A percentile compares a stretch with the other conserved stretches of the same genome.
These are phyloP conservation scores for Exobasidium cylindrosporum DNA, from an alignment of 1,284 basidiomycete genomes.

Conservation along the genomic window DNA sequence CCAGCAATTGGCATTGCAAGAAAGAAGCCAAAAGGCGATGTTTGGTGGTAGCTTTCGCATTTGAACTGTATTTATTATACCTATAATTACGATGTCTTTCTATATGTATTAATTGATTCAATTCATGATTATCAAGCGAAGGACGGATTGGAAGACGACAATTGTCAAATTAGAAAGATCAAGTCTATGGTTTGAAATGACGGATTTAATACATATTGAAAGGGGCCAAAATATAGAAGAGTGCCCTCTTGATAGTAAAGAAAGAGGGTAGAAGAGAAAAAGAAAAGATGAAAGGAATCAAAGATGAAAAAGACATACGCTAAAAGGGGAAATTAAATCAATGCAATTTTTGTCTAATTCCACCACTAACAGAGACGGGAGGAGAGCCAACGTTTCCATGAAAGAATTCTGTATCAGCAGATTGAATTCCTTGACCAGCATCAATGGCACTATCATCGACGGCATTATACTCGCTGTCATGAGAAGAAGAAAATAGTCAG, in stretches of 20 bases:
- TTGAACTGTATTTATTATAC: not conserved
- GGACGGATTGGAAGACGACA: too few species aligned
- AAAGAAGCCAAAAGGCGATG: conserved; percentile 24
- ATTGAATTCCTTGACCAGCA: not conserved
- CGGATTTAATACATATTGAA: not conserved
- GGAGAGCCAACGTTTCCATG: too few species aligned
- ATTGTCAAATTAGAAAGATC: too few species aligned
- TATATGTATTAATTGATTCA: not conserved
- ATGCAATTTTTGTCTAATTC: too few species aligned
- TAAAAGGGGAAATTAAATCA: too few species aligned
- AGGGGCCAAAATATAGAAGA: not conserved
- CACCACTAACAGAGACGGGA: too few species aligned
- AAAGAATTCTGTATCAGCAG: not conserved
- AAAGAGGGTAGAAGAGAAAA: not conserved
- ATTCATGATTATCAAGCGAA: too few species aligned
- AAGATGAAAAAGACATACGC: too few species aligned
- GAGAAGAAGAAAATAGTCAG: not conserved
- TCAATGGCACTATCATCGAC: not conserved
- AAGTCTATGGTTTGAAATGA: not conserved
- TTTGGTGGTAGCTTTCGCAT: conserved; percentile 27
- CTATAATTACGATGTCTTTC: not conserved
- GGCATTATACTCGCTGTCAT: not conserved
- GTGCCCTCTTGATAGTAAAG: not conserved
- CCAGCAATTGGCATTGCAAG: conserved; percentile 6
- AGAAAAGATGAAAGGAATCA: not conserved